Conservation (phyloP, 2,329 filamentous ascomycete genomes). For the Botrytis cinerea region DNA sequence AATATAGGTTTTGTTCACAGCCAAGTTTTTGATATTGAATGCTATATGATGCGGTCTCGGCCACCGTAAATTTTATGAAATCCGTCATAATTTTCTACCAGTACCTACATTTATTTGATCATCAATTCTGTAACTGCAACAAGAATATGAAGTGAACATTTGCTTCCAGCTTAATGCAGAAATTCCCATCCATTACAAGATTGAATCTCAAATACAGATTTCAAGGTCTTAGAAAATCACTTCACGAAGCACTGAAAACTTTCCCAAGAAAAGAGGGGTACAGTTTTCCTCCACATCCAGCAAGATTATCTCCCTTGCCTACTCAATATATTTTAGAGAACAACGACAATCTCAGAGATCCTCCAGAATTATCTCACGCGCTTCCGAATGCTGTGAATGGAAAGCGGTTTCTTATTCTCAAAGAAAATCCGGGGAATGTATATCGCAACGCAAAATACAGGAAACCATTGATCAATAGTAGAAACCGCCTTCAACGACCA, state of each 20-base stretch:
- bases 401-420: background rate
- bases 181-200: background rate
- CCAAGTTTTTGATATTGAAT: constrained; percentile 1
- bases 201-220: constrained; percentile 11
- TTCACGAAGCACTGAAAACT: background rate
- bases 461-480: background rate
- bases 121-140: background rate
- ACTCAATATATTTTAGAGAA: background rate
- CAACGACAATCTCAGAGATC: background rate
- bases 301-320: constrained; percentile 14
- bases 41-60: constrained; percentile 1
- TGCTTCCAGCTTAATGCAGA: constrained; percentile 13
- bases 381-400: background rate
- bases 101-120: background rate
- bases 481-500: background rate
- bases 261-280: background rate
- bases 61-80: constrained; percentile 18
- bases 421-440: constrained; percentile 9
- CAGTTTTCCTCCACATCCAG: constrained; percentile 13
- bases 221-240: background rate
- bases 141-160: constrained; percentile 12
- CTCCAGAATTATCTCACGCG: background rate
- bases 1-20: background rate
- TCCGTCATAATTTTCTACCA: background rate
- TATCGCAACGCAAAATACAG: constrained; percentile 10